These are phyloP conservation scores for Gossypium schwendimanii DNA, from an alignment of 441 rosid species.

Conservation along the genomic window DNA sequence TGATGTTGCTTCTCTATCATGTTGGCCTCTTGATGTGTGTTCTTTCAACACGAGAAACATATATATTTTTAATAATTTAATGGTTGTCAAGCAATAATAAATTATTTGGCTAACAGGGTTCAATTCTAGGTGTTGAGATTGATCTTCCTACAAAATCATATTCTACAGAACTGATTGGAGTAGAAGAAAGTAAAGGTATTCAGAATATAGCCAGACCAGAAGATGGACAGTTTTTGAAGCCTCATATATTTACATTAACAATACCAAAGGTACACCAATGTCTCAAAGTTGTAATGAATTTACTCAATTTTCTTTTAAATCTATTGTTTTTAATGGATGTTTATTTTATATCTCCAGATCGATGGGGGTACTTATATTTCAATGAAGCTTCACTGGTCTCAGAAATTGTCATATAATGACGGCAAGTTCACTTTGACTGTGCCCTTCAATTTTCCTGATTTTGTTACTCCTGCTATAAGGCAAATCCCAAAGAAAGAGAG, in stretches of 20 bases:
- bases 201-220: constrained; percentile 39
- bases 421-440: constrained; percentile 55
- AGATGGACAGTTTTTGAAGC: constrained; percentile 64
- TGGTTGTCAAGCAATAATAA: constrained; percentile 31
- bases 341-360: constrained; percentile 38
- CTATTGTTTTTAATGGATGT: not conserved
- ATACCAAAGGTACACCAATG: constrained; percentile 55
- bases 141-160: constrained; percentile 59
- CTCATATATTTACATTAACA: constrained; percentile 62
- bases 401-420: constrained; percentile 48
- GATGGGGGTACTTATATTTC: constrained; percentile 80
- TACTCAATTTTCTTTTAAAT: not conserved
- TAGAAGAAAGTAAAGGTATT: constrained; percentile 36
- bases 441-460: constrained; percentile 84
- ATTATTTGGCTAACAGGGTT: constrained; percentile 92
- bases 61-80: not conserved
- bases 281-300: not conserved
- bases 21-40: not conserved
- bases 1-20: not conserved
- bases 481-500: constrained; percentile 67
- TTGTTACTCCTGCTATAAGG: constrained; percentile 74
- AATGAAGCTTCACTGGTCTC: constrained; percentile 71
- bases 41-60: not conserved
- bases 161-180: constrained; percentile 42
- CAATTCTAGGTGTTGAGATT: constrained; percentile 94